Base-by-base conservation (phyloP, 2,329 filamentous ascomycete genomes). In the Cercospora sp. region DNA sequence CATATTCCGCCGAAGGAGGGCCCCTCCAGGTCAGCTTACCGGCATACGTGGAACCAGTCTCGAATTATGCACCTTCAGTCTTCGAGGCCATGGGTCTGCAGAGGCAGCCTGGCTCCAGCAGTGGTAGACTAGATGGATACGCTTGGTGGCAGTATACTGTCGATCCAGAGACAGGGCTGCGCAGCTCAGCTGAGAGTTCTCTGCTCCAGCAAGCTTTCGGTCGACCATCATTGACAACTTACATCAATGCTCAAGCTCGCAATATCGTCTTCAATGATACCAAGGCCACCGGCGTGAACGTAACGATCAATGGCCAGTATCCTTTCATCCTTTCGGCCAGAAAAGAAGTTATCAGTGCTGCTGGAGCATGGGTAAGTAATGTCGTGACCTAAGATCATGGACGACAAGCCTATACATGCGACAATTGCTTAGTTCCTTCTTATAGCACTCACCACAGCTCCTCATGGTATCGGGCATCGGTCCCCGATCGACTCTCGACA, bases 401-500 rank as follows among this genome's bases (percentile, higher is more conserved):
- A 23, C 45, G 10, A 23, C 45, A 23, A 5, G 36, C 36, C 16
- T 3, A 5, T 39, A 51, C 18, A 2, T 51, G 20, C 1, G 45
- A 9, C 10, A 10, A 51, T 12, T 20, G 45, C 45, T 51, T 5
- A 51, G 12, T 51, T 20, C 9, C 3, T 5, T 3, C 10, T 23
- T 18, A 13, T 26, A 74, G 60, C 74, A 78, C 55, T 75, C 75
- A 2, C 76, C 76, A 2, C 75, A 77, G 60, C 70, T 78, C 5
- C 67, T 77, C 8, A 76, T 76, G 75, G 71, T 78, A 0, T 77
- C 75, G 31, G 77, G 75, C 9, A 69, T 77, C 58, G 71, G 73
- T 2, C 72, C 72, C 7, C 76, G 75, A 0, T 74, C 76, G 0
- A 80, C 83, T 20, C 78, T 87, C 1, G 62, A 79, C 4, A 73